Conservation (phyloP, 805 yeast species). For the Starmerella kuoi region DNA sequence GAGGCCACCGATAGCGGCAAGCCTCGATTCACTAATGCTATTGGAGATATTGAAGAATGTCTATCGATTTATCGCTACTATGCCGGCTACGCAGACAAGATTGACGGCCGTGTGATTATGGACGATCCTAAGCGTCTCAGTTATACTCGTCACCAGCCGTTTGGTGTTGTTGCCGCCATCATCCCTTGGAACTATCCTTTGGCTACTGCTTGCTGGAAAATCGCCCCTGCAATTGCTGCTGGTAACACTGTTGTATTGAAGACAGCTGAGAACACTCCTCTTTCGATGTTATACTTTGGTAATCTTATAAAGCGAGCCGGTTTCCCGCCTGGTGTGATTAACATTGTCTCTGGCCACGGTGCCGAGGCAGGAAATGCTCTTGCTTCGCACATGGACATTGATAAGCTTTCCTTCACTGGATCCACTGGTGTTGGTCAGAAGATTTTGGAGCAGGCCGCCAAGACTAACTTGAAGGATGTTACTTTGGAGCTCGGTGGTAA, state of each 20-base stretch:
- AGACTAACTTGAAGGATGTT: conserved; percentile 71
- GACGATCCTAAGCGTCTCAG: conserved; percentile 63
- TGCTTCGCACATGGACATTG: conserved; percentile 63
- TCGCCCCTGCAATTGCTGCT: conserved; percentile 84
- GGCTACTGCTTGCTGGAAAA: conserved; percentile 88
- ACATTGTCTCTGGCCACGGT: conserved; percentile 80
- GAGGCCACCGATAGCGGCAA: conserved; percentile 89
- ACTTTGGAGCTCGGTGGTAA: conserved; percentile 95
- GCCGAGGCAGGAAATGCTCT: conserved; percentile 72
- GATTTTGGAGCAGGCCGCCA: conserved; percentile 72
- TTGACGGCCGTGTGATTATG: conserved; percentile 62
- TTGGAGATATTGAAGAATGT: conserved; percentile 63
- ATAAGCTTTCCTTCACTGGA: conserved; percentile 91
- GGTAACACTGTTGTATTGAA: conserved; percentile 83
- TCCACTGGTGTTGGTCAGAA: conserved; percentile 81
- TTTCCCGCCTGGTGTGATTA: conserved; percentile 82
- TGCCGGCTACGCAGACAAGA: conserved; percentile 88
- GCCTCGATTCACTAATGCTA: conserved; percentile 45
- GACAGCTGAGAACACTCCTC: conserved; percentile 86
- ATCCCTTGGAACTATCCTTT: conserved; percentile 97
- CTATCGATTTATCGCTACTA: conserved; percentile 64
- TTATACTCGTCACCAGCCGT: conserved; percentile 76
- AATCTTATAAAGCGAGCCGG: conserved; percentile 67
- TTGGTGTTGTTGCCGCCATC: conserved; percentile 91
- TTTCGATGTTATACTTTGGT: conserved; percentile 69